phyloP scores from a whole-genome alignment of 1,284 basidiomycete species.

The Ceratobasidium sp. region DNA sequence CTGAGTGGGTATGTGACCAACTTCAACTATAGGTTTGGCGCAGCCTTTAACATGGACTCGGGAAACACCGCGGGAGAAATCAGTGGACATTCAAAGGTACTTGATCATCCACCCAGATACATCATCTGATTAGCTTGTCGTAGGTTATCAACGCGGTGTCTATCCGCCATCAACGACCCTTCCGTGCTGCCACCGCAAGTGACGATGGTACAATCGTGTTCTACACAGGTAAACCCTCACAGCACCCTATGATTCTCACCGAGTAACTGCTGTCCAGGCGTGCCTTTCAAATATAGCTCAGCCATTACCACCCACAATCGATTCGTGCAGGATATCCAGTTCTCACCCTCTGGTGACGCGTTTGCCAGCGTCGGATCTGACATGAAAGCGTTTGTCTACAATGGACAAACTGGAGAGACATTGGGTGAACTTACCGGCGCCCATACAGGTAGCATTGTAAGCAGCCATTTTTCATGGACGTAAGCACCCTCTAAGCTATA shows the following conservation, averaged over 20 bases:
- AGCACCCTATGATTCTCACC: not conserved
- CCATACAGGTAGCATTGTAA: conserved; percentile 82
- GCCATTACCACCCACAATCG: conserved; percentile 91
- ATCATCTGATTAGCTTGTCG: not conserved
- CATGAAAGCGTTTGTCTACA: conserved; percentile 88
- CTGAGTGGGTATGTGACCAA: not conserved
- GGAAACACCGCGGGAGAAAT: conserved; percentile 96
- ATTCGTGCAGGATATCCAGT: conserved; percentile 94
- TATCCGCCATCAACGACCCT: conserved; percentile 92
- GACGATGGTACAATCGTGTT: conserved; percentile 73
- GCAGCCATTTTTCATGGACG: conserved; percentile 56
- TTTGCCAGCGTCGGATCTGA: conserved; percentile 96
- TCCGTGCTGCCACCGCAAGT: conserved; percentile 86
- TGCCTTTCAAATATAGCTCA: conserved; percentile 89
- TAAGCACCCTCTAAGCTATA: not conserved
- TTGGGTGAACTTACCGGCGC: conserved; percentile 75
- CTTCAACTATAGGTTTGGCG: conserved; percentile 73
- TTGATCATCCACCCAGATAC: conserved; percentile 27
- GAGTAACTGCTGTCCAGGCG: conserved; percentile 63
- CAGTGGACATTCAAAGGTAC: conserved; percentile 89
- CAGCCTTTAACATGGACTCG: conserved; percentile 88
- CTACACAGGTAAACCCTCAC: conserved; percentile 57
- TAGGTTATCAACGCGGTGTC: conserved; percentile 90
- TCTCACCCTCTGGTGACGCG: conserved; percentile 81
- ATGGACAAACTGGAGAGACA: conserved; percentile 90